Percentiles rank a stretch among this genome's conserved stretches.
These are phyloP conservation scores for Arabidopsis hybrid DNA, from an alignment of 441 rosid species.

Conservation along the genomic window DNA sequence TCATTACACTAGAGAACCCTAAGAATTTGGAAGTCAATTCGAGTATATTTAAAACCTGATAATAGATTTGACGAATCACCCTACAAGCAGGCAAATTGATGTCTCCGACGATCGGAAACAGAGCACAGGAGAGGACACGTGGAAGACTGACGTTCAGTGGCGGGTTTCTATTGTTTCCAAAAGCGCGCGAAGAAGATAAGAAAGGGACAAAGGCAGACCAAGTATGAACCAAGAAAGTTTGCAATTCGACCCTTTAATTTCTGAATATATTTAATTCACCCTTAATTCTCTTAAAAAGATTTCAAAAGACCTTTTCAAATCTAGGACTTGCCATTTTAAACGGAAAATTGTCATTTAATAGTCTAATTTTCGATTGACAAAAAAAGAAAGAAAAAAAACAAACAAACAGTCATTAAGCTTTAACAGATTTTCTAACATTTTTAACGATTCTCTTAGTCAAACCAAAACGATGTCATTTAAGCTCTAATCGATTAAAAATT, in stretches of 20 bases:
- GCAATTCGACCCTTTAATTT: slow-evolving; percentile 2
- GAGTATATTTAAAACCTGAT: not conserved
- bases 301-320: too few species aligned
- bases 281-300: not conserved
- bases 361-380: too few species aligned
- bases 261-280: not conserved
- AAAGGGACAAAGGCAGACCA: too few species aligned
- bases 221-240: not conserved
- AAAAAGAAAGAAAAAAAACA: too few species aligned
- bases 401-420: too few species aligned
- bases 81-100: not conserved
- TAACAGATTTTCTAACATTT: too few species aligned
- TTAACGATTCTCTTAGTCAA: too few species aligned
- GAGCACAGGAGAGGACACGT: slow-evolving; percentile 15
- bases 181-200: slow-evolving; percentile 5
- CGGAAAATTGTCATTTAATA: too few species aligned
- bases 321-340: too few species aligned
- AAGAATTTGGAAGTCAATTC: not conserved
- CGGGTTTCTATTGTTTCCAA: slow-evolving; percentile 14
- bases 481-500: too few species aligned
- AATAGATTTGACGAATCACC: not conserved
- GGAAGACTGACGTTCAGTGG: slow-evolving; percentile 18
- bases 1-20: not conserved
- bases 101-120: not conserved
- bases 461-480: too few species aligned